Percentiles rank a stretch among this genome's conserved stretches.
These are phyloP conservation scores for Coemansia sp. DNA, from an alignment of 192 early-diverging fungal species.

Conservation along the genomic window DNA sequence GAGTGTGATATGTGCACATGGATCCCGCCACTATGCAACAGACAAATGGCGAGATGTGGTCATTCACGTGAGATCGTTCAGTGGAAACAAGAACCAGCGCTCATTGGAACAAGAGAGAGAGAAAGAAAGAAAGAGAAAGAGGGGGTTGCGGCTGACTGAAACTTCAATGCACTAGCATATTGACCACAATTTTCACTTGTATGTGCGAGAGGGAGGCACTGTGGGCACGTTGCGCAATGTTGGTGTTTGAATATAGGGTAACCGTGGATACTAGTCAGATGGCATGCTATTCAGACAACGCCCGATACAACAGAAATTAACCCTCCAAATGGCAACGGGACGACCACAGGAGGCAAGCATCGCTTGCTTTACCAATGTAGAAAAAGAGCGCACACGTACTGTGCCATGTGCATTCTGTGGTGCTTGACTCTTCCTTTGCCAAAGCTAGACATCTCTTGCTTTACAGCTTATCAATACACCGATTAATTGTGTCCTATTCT, in stretches of 20 bases:
- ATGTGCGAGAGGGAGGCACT: not conserved
- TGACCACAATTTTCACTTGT: constrained; percentile 1
- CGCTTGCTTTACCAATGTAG: not conserved
- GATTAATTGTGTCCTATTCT: not conserved
- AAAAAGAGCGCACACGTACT: not conserved
- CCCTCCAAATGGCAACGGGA: not conserved
- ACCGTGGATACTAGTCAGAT: not conserved
- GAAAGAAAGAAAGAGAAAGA: no score
- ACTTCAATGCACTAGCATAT: not conserved
- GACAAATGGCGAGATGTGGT: not conserved
- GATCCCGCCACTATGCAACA: not conserved
- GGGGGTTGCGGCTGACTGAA: not conserved
- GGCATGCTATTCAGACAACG: not conserved
- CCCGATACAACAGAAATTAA: not conserved
- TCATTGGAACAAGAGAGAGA: not conserved
- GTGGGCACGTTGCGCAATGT: not conserved
- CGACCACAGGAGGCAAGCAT: not conserved
- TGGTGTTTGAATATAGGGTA: not conserved
- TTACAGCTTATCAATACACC: not conserved
- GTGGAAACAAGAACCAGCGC: not conserved
- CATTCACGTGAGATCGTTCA: not conserved
- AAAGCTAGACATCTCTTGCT: not conserved
- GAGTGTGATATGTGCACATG: constrained; percentile 1
- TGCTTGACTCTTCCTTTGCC: not conserved
- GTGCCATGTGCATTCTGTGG: not conserved